Base-by-base conservation (phyloP, 495 filamentous ascomycete genomes). In the Tricharina praecox region DNA sequence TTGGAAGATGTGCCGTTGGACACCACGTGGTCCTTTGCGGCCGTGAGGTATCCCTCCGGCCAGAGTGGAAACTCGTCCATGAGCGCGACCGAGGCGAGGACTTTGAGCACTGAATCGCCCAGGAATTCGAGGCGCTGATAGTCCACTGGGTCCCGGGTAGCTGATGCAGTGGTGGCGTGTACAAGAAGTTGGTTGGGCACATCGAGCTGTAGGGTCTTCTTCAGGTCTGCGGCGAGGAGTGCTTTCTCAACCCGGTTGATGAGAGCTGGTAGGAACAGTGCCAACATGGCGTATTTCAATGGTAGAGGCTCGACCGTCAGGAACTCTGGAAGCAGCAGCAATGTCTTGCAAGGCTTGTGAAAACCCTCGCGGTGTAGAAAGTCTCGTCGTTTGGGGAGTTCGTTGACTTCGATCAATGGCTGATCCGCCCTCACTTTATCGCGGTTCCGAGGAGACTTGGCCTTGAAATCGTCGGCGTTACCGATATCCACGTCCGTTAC, bases 61-160 rank as follows among this genome's bases (percentile, higher is more conserved):
- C 74, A 92, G 9, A 70, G 65, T 0, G 72, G 72, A 35, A 83
- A 69, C 30, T 74, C 58, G n/a, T 75, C 76, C 46, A 77, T 72
- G 2, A 85, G 68, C 26, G 81, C 74, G 20, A 81, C 62, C 3
- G 77, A 78, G 0, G 79, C 73, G 19, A 73, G 73, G 35, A 78
- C 73, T 55, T 96, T 96, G n/a, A 97, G 70, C 7, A 93, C 70
- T 0, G 74, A 72, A 53, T 97, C 90, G 0, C 90, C 90, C 0
- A 95, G 67, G 55, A 93, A 93, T 61, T 97, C 90, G 0, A 92
- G 68, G 19, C 81, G 70, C 53, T 97, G 82, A 58, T 97, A 97
- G 50, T 95, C 71, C 0, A 67, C 73, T 2, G 53, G 53, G 35
- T 77, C 75, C 8, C 65, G 58, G 0, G 84, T 74, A 1, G 70